Conservation (phyloP, 1,139 yeast species). For the Yamadazyma atmosphaerica region DNA sequence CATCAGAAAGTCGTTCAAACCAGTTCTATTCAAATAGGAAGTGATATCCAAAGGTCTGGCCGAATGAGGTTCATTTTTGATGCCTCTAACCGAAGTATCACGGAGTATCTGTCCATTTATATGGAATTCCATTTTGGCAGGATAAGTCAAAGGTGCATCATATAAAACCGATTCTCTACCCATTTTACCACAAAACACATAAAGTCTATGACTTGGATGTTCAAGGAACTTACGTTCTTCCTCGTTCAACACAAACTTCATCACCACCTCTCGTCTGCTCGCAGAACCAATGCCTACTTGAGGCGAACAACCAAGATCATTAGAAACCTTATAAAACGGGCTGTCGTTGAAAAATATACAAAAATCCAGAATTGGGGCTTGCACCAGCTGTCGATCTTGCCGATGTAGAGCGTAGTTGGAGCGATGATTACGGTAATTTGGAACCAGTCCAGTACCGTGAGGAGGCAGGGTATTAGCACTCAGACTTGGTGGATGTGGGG, state of each 20-base stretch:
- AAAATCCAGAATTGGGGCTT: slow-evolving; percentile 25
- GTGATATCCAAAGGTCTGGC: slow-evolving; percentile 70
- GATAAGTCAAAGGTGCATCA: slow-evolving; percentile 53
- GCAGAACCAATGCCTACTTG: slow-evolving; percentile 19
- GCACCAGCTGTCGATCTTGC: neutral
- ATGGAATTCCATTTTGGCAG: slow-evolving; percentile 56
- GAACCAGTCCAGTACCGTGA: neutral
- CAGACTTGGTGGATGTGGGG: neutral
- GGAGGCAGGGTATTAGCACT: neutral
- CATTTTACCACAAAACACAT: slow-evolving; percentile 48
- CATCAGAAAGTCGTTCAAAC: slow-evolving; percentile 44
- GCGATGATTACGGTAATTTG: slow-evolving; percentile 7
- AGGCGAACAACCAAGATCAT: slow-evolving; percentile 49
- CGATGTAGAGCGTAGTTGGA: slow-evolving; percentile 5
- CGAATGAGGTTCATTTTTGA: slow-evolving; percentile 62
- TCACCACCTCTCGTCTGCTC: slow-evolving; percentile 37
- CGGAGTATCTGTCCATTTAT: slow-evolving; percentile 48
- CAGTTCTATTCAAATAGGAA: slow-evolving; percentile 30
- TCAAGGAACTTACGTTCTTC: slow-evolving; percentile 2
- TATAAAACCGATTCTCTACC: slow-evolving; percentile 22
- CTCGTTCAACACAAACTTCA: slow-evolving; percentile 40
- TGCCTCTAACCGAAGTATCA: slow-evolving; percentile 48
- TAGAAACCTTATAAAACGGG: slow-evolving; percentile 52
- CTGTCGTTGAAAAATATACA: slow-evolving; percentile 47
- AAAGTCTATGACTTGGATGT: slow-evolving; percentile 25